phyloP scores from a whole-genome alignment of 140 eudicot genomes.

The Ambrosia hybrid region DNA sequence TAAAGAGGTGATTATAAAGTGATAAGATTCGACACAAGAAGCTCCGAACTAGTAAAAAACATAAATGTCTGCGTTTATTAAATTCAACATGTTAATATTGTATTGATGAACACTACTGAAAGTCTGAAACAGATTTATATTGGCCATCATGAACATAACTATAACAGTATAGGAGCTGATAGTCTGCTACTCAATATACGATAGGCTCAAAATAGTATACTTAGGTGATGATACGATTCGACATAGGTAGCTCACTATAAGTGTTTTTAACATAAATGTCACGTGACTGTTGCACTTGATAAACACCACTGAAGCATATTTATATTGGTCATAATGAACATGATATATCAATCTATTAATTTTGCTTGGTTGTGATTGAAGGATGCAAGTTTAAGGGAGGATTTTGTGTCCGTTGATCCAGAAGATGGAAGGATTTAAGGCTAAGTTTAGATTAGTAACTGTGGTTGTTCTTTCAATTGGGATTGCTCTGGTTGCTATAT shows the following conservation, averaged over 20 bases:
- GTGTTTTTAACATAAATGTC: neutral
- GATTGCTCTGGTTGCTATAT: conserved; percentile 50
- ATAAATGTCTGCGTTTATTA: too few relatives aligned
- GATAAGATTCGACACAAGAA: neutral
- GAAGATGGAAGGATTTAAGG: conserved; percentile 50
- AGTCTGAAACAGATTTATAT: conserved; percentile 15
- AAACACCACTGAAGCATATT: neutral
- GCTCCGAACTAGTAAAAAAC: neutral
- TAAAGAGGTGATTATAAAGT: too few relatives aligned
- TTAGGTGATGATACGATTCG: neutral
- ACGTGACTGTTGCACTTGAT: too few relatives aligned
- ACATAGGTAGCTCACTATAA: neutral
- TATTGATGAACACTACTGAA: neutral
- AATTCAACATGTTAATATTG: too few relatives aligned
- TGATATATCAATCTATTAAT: neutral
- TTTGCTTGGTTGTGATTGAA: conserved; percentile 28
- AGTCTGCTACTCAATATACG: neutral
- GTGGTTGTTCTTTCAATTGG: conserved; percentile 43
- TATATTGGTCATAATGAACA: conserved; percentile 21
- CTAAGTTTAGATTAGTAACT: conserved; percentile 43
- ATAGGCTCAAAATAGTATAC: neutral
- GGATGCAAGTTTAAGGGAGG: conserved; percentile 36
- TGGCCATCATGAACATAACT: conserved; percentile 13
- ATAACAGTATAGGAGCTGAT: neutral
- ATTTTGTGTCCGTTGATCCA: conserved; percentile 15